Evolutionary conservation across 2,329 filamentous ascomycete species (phyloP).

Genomic region (Neonectria punicea): DNA sequence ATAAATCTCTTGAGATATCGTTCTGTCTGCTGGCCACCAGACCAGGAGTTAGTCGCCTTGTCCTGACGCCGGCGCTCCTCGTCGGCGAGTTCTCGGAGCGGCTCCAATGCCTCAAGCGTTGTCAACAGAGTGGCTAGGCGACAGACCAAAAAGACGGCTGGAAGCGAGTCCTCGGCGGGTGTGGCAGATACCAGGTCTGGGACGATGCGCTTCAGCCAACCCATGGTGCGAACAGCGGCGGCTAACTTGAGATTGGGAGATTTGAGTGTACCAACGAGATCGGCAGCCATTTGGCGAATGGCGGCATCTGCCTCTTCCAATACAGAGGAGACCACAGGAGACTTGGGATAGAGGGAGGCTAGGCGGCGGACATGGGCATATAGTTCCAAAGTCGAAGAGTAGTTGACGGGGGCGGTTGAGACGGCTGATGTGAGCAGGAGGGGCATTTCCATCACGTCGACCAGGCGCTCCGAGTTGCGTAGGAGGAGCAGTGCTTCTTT

Average conservation of each 20-base stretch:
- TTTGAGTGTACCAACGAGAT: slow-evolving; percentile 82
- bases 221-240: slow-evolving; percentile 87
- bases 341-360: slow-evolving; percentile 83
- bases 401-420: slow-evolving; percentile 73
- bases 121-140: slow-evolving; percentile 81
- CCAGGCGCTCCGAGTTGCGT: slow-evolving; percentile 87
- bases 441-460: slow-evolving; percentile 91
- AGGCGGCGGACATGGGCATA: slow-evolving; percentile 93
- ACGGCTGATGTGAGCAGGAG: slow-evolving; percentile 85
- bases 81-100: slow-evolving; percentile 87
- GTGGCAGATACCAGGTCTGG: slow-evolving; percentile 70
- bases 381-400: slow-evolving; percentile 89
- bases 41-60: slow-evolving; percentile 60
- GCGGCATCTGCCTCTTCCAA: slow-evolving; percentile 82
- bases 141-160: slow-evolving; percentile 88
- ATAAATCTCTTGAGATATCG: slow-evolving; percentile 94
- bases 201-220: slow-evolving; percentile 88
- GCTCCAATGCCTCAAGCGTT: slow-evolving; percentile 85
- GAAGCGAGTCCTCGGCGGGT: slow-evolving; percentile 73
- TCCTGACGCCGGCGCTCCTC: slow-evolving; percentile 73
- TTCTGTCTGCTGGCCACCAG: slow-evolving; percentile 89
- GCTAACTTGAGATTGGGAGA: slow-evolving; percentile 86
- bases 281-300: slow-evolving; percentile 88
- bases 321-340: slow-evolving; percentile 78
- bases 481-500: slow-evolving; percentile 84